A percentile compares a stretch with the other conserved stretches of the same genome.
phyloP scores from a whole-genome alignment of 2,329 filamentous ascomycete species.

The Trichoderma polysporum region DNA sequence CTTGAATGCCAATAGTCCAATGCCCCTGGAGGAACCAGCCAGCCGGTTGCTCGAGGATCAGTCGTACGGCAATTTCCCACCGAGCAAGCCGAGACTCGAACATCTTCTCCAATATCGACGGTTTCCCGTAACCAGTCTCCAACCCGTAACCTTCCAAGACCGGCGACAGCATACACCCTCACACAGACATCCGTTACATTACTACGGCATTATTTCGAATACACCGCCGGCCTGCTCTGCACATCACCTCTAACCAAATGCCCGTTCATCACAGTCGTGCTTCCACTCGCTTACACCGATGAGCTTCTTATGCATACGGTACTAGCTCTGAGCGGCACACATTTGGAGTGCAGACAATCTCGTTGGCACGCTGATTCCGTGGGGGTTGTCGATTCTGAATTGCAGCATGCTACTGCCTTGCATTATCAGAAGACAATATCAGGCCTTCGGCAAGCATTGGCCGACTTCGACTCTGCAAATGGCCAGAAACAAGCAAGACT shows the following conservation, averaged over 20 bases:
- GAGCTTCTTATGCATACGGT: slow-evolving; percentile 6
- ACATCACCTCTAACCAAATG: not conserved
- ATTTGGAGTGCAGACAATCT: not conserved
- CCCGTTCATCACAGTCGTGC: slow-evolving; percentile 1
- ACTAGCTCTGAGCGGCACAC: not conserved
- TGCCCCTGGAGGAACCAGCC: not conserved
- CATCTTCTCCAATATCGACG: not conserved
- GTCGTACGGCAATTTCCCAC: not conserved
- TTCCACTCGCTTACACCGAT: slow-evolving; percentile 6
- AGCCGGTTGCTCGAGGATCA: not conserved
- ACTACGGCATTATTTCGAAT: not conserved
- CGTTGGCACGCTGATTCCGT: not conserved
- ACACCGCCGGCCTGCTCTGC: not conserved
- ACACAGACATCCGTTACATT: not conserved
- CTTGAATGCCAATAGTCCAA: slow-evolving; percentile 25
- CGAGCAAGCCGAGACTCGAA: not conserved
- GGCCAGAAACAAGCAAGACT: not conserved
- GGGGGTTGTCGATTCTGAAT: not conserved
- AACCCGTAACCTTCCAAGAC: not conserved
- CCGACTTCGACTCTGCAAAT: not conserved
- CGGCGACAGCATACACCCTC: not conserved
- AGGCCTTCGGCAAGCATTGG: not conserved
- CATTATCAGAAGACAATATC: slow-evolving; percentile 12
- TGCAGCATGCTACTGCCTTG: not conserved
- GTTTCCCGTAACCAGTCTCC: not conserved